These are phyloP conservation scores for Epichloe coenophiala DNA, from an alignment of 2,329 filamentous ascomycete species.

Conservation along the genomic window DNA sequence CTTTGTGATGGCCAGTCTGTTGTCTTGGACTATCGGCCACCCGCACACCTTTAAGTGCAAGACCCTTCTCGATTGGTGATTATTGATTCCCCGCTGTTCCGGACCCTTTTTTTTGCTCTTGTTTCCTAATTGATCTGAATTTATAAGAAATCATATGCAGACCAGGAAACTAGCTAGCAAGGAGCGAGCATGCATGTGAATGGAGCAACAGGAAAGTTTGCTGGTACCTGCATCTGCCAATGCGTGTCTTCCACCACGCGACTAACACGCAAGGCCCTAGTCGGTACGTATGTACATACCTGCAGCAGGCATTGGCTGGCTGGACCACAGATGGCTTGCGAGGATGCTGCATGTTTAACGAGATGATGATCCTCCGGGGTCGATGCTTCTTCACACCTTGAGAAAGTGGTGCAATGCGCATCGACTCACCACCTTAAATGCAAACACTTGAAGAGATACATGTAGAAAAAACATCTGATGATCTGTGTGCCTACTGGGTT, in stretches of 20 bases:
- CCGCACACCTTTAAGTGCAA: neutral
- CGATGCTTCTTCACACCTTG: no score
- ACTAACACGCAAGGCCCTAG: neutral
- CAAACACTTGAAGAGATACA: neutral
- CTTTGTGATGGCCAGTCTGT: no score
- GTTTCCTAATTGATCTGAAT: no score
- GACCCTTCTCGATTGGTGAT: neutral
- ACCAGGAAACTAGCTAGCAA: neutral
- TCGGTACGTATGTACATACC: neutral
- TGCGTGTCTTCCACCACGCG: neutral
- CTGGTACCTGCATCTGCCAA: constrained; percentile 1
- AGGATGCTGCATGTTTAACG: neutral
- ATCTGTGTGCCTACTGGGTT: no score
- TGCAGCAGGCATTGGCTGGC: neutral
- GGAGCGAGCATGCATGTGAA: neutral
- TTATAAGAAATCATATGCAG: neutral
- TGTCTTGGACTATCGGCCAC: neutral
- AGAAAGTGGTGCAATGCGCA: neutral
- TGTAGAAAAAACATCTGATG: no score
- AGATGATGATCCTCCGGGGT: neutral
- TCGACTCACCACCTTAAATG: neutral
- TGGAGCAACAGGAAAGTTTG: neutral
- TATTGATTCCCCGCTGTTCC: neutral
- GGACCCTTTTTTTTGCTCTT: no score
- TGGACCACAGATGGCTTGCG: neutral